These are phyloP conservation scores for Agrostemma githago DNA, from an alignment of 148 eudicot species.

Conservation along the genomic window DNA sequence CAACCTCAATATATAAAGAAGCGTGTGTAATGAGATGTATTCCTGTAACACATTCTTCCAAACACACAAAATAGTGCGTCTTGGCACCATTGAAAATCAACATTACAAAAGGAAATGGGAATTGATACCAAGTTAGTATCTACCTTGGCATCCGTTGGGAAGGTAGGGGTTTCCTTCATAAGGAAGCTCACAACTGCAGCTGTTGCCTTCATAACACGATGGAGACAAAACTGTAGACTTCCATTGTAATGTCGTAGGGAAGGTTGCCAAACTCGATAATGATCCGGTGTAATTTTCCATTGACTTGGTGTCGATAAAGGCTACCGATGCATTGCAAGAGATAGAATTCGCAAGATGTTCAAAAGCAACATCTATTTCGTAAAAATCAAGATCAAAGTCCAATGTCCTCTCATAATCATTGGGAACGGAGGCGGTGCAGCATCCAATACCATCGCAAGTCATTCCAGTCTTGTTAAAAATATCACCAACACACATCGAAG, in stretches of 20 bases:
- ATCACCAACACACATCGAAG: conserved; percentile 29
- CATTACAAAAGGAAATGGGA: not conserved
- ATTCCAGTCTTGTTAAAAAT: not conserved
- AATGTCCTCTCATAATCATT: no score
- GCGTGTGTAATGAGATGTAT: no score
- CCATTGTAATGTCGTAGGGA: conserved; percentile 20
- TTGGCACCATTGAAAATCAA: no score
- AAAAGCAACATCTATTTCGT: conserved; percentile 4
- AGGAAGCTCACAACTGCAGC: not conserved
- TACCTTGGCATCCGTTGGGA: conserved; percentile 25
- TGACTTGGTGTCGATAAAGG: not conserved
- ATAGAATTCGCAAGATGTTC: not conserved
- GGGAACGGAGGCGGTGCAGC: conserved; percentile 32
- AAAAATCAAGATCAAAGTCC: not conserved
- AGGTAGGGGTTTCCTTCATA: conserved; percentile 27
- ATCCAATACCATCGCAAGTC: conserved; percentile 31
- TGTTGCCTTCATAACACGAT: not conserved
- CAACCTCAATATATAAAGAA: no score
- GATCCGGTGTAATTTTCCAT: not conserved
- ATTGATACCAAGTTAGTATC: not conserved
- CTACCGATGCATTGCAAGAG: conserved; percentile 15
- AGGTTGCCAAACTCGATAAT: not conserved
- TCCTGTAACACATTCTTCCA: no score
- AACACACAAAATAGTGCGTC: no score
- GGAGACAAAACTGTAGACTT: no score